A percentile compares a stretch with the other conserved stretches of the same genome.
Evolutionary conservation across 371 early-diverging fungal genomes (phyloP).

Genomic region (Apophysomyces ossiformis): DNA sequence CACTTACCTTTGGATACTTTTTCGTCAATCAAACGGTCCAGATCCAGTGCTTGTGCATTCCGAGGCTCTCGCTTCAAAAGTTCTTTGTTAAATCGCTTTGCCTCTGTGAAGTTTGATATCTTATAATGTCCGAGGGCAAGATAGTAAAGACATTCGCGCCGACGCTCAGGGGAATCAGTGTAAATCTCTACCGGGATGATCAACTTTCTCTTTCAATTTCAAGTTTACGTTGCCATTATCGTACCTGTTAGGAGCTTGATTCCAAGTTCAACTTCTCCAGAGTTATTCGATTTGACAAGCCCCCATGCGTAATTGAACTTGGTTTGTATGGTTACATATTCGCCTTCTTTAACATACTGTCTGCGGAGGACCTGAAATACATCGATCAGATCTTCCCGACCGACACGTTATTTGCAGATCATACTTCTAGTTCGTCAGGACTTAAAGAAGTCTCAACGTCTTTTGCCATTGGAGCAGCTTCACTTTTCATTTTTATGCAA

Average conservation of each 20-base stretch:
- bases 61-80: slow-evolving; percentile 83
- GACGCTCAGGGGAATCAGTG: slow-evolving; percentile 78
- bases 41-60: slow-evolving; percentile 79
- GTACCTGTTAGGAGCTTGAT: slow-evolving; percentile 79
- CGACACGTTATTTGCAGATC: neutral
- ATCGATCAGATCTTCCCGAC: neutral
- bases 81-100: slow-evolving; percentile 77
- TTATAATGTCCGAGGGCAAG: slow-evolving; percentile 91
- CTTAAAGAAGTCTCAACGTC: slow-evolving; percentile 48
- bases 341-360: slow-evolving; percentile 74
- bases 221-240: neutral
- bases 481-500: slow-evolving; percentile 25
- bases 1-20: slow-evolving; percentile 77
- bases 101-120: slow-evolving; percentile 83
- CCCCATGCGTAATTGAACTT: slow-evolving; percentile 98
- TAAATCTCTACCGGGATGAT: slow-evolving; percentile 73
- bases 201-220: neutral
- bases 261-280: slow-evolving; percentile 75
- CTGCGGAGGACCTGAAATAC: slow-evolving; percentile 63
- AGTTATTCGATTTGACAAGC: slow-evolving; percentile 70
- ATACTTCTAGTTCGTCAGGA: slow-evolving; percentile 46
- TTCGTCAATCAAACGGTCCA: slow-evolving; percentile 82
- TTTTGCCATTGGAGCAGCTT: slow-evolving; percentile 43
- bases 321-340: slow-evolving; percentile 78
- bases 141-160: slow-evolving; percentile 94